Percentiles rank a stretch among this genome's conserved stretches.
These are phyloP conservation scores for Cryptococcus maquisensis DNA, from an alignment of 1,284 basidiomycete species.

Conservation along the genomic window DNA sequence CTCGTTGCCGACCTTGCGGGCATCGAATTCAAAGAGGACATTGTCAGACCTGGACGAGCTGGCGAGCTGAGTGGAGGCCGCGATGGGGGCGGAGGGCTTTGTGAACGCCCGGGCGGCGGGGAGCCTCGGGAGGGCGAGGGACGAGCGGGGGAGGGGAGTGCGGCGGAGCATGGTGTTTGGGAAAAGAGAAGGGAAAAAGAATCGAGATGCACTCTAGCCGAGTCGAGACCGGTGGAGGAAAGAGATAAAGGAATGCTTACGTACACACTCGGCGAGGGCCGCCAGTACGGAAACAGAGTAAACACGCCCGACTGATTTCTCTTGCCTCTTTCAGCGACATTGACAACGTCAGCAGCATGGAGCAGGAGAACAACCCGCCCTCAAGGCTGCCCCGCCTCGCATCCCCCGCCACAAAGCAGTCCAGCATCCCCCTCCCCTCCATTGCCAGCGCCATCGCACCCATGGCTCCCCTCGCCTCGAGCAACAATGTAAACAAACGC, in stretches of 20 bases:
- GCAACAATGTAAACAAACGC: slow-evolving; percentile 28
- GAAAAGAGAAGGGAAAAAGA: background rate
- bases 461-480: slow-evolving; percentile 13
- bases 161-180: slow-evolving; percentile 33
- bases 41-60: slow-evolving; percentile 14
- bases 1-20: slow-evolving; percentile 42
- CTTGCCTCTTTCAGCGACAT: background rate
- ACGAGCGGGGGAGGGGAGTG: slow-evolving; percentile 22
- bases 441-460: slow-evolving; percentile 5
- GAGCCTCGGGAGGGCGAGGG: slow-evolving; percentile 16
- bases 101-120: slow-evolving; percentile 21
- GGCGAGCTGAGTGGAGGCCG: slow-evolving; percentile 18
- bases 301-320: slow-evolving; percentile 13
- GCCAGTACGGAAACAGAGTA: too few species aligned
- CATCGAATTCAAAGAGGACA: slow-evolving; percentile 45
- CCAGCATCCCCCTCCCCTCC: slow-evolving; percentile 15
- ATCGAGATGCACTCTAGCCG: too few species aligned
- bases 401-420: slow-evolving; percentile 22
- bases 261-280: background rate
- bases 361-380: slow-evolving; percentile 1
- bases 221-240: background rate
- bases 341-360: background rate
- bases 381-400: slow-evolving; percentile 32
- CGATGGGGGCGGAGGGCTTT: slow-evolving; percentile 24
- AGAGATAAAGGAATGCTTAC: slow-evolving; percentile 1